Base-by-base conservation (phyloP, 768 basidiomycete species). In the Stropharia rugosoannulata region DNA sequence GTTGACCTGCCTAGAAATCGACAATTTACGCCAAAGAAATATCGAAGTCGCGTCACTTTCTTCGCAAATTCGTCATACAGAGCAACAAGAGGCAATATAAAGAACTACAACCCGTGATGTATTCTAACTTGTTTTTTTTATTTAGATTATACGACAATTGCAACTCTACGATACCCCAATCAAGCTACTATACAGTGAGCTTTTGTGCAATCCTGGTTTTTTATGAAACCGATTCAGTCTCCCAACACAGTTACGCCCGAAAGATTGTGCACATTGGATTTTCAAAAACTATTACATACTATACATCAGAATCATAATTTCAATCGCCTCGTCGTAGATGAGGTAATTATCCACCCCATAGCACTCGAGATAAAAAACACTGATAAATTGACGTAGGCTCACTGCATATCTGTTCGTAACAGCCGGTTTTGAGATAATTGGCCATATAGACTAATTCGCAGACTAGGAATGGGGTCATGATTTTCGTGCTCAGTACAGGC, bases 391-490 rank as follows among this genome's bases (percentile, higher is more conserved):
- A 16, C 25, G 43, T 29, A 89, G 88, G 91, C 90, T 1, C 90
- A 93, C 67, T 91, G 91, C 60, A 90, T 93, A 59, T 91, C 90
- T 16, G 89, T 89, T 59, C 62, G 77, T 58, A 9, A 12, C 1
- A 41, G 13, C 35, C 27, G 18, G 11, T 13, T 32, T 22, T 3
- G 2, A 27, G 5, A 13, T 27, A 41, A 8, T 18, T n/a, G 42
- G 22, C 16, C 3, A 3, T 22, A 43, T 22, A 4, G 22, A n/a
- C 22, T 43, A 7, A 18, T 43, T 43, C 16, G 3, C 12, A 10
- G 27, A 42, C 13, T 59, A 90, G 87, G 90, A 92, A 76, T 93
- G 90, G 91, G 90, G 89, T 0, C 89, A 91, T 46, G 85, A 90
- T 62, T 92, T 92, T 65, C 83, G 92, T 22, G 76, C 68, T 32